Evolutionary conservation across 2,329 filamentous ascomycete species (phyloP), one percentile per base, ranked within the genome.

Genomic region (Teratosphaeria zuluensis): DNA sequence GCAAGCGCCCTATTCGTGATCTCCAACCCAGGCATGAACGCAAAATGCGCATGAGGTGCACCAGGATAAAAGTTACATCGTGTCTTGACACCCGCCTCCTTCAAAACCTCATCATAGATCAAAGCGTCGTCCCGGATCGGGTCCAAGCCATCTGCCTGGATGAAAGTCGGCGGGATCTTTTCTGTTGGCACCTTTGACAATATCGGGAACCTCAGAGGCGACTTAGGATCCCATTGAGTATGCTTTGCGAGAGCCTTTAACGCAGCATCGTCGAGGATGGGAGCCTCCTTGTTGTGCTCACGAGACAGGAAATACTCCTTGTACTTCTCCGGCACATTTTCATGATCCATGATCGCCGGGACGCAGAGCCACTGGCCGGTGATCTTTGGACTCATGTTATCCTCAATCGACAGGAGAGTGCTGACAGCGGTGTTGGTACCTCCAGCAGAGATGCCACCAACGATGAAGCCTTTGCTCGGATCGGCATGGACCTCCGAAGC

Each of bases 131-230:
- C 81, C 3, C 81, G 69, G 2, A 80, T 61, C 0, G 76, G 76
- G 64, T 83, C 81, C 59, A 78, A 60, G 11, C 80, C 81, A 60
- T 73, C 76, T 0, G 81, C 71, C 63, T 81, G 78, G 1, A 84
- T 68, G 64, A 80, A 83, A 0, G 77, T 73, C 2, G 70, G 72
- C 4, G 79, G 79, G 28, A 80, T 67, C 3, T 63, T 70, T 2
- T 63, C 61, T 54, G 75, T 69, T 1, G 64, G 61, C 1, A 62
- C 70, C 33, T 62, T 60, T 52, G 64, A 69, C 54, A 75, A 69
- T 16, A 76, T 64, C 1, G 74, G 72, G 9, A 69, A 71, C 46
- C 63, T 63, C 14, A 65, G 58, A 2, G 63, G 61, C 3, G 64
- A 66, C 8, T 53, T 54, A 11, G 24, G 42, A 42, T 64, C 60